Evolutionary conservation across 305 asterid species (phyloP).

Genomic region (Plantago coronopus): DNA sequence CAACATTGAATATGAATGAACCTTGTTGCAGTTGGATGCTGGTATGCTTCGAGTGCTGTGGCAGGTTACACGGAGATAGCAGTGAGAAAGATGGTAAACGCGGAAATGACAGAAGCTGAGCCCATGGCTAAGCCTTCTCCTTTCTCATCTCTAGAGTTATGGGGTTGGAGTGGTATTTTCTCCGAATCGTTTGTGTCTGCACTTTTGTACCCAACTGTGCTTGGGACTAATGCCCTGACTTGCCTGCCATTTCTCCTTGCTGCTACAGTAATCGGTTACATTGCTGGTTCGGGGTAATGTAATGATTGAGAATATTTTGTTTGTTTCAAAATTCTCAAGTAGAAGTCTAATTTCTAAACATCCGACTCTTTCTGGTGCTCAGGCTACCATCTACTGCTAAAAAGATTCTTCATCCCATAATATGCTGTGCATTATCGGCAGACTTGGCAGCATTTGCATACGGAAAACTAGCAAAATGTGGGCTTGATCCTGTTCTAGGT

Average conservation of each 20-base stretch:
- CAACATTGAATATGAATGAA: neutral
- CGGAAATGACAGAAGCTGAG: slow-evolving; percentile 88
- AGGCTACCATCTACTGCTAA: slow-evolving; percentile 74
- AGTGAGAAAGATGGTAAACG: slow-evolving; percentile 78
- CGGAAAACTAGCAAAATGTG: slow-evolving; percentile 58
- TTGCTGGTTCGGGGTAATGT: slow-evolving; percentile 75
- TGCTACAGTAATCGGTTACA: slow-evolving; percentile 80
- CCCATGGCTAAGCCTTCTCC: slow-evolving; percentile 93
- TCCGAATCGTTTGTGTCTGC: slow-evolving; percentile 64
- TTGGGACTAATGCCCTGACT: slow-evolving; percentile 82
- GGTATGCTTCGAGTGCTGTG: slow-evolving; percentile 83
- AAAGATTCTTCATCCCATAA: slow-evolving; percentile 85
- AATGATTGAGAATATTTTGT: slow-evolving; percentile 14
- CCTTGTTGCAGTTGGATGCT: slow-evolving; percentile 61
- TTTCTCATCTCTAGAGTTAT: slow-evolving; percentile 64
- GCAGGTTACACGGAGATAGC: slow-evolving; percentile 91
- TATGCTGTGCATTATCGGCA: slow-evolving; percentile 83
- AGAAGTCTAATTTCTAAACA: neutral
- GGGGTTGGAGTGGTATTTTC: slow-evolving; percentile 73
- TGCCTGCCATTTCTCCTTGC: slow-evolving; percentile 90
- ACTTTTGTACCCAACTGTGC: slow-evolving; percentile 57
- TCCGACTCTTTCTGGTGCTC: slow-evolving; percentile 24
- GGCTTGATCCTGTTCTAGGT: slow-evolving; percentile 86
- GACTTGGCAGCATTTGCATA: slow-evolving; percentile 80
- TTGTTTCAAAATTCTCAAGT: slow-evolving; percentile 7